A percentile compares a stretch with the other conserved stretches of the same genome.
These are phyloP conservation scores for Lindgomyces ingoldianus DNA, from an alignment of 495 filamentous ascomycete species.

Conservation along the genomic window DNA sequence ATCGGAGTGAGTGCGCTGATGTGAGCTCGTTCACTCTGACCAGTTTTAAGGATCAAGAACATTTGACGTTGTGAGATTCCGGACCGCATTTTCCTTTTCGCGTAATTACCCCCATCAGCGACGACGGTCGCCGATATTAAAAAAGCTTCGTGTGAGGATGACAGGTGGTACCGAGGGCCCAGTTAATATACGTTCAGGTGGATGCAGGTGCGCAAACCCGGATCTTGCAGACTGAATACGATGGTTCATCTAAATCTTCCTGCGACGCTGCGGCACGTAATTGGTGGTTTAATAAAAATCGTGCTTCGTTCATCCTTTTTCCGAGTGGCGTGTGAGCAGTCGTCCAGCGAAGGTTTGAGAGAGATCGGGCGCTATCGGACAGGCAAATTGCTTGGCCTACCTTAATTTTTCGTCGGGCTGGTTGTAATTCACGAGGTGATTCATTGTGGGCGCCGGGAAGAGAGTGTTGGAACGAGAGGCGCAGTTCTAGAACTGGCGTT, in stretches of 20 bases:
- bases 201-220: constrained; percentile 3
- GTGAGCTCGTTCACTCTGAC: neutral
- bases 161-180: constrained; percentile 5
- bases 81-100: neutral
- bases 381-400: constrained; percentile 31
- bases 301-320: neutral
- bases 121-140: neutral
- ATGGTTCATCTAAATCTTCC: constrained; percentile 11
- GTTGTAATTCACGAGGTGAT: neutral
- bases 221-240: constrained; percentile 4
- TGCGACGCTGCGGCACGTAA: neutral
- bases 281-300: constrained; percentile 4
- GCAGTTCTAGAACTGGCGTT: constrained; percentile 13
- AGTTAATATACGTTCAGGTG: constrained; percentile 4
- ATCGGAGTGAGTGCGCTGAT: neutral
- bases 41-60: neutral
- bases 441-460: neutral
- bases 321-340: neutral
- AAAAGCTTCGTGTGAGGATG: constrained; percentile 9
- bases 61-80: neutral
- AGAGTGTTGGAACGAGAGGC: neutral
- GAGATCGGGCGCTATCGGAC: constrained; percentile 13
- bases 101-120: constrained; percentile 7
- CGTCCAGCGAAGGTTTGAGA: constrained; percentile 3
- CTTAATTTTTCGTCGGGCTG: constrained; percentile 21